Base-by-base conservation (phyloP, 805 yeast genomes). In the Saccharomycopsis fermentans region DNA sequence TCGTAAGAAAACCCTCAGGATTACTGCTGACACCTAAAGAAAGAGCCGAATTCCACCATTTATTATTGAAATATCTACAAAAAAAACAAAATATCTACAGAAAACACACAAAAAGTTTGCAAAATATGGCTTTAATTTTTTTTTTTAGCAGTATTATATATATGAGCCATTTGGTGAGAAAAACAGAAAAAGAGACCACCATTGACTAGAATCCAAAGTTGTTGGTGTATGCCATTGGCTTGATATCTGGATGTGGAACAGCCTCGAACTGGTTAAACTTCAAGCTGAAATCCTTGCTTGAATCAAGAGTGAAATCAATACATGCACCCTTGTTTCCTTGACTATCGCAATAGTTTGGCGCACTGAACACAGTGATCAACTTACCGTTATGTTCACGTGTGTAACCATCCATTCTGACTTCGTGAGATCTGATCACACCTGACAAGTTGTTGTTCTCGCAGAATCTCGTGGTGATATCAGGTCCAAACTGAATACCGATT, bases 321-420 rank as follows among this genome's bases (percentile, higher is more conserved):
- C 87, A 86, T 9, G 95, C 98, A 56, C 97, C 99, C 63, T 81
- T 71, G 71, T 94, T 94, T 14, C 96, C 96, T 58, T 89, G 90
- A 16, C 85, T 75, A 69, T 94, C 99, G 74, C 98, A 92, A 71
- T 92, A 92, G 70, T 94, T 92, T 37, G 99, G 99, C 0, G 99
- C 99, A 71, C 95, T 85, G 71, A 94, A 94, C n/a, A 94, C 96
- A 0, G 99, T 94, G 56, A 90, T 81, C 55, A 94, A 79, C 63
- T 83, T 78, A 12, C 95, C 96, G 59, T 86, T 78, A 67, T 94
- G 99, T 68, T 92, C 97, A 52, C 77, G 77, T 63, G 89, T 90
- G 60, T 86, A 90, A 54, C 99, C 99, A 5, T 79, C 85, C 87
- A 87, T 86, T 68, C 98, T 79, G 6, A 92, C 96, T 72, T 94